Evolutionary conservation across 78 protist genomes (phyloP), one percentile per base, ranked within the genome.

Genomic region (Dictyostelium citrinum): DNA sequence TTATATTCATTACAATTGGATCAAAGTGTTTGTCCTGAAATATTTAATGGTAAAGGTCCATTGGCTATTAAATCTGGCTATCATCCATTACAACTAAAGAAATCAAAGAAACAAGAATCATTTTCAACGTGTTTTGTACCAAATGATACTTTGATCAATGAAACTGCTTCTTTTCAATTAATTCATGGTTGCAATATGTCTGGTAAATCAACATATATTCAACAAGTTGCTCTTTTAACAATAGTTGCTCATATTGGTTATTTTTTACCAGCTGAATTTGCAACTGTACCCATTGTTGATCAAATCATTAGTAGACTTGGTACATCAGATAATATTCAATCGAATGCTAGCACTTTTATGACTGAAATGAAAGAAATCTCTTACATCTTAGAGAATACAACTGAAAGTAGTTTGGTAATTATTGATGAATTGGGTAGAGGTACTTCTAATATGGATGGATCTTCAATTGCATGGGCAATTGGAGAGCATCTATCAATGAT

Each of bases 391-490:
- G 86, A 80, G 35, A 51, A 79, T 90, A 79, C 84, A 22, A 93
- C 92, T 0, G 82, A 84, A n/a, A 46, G 70, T 29, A 81, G 90
- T 27, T 79, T 93, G 71, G 90, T 93, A 10, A 80, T 93, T 33
- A 68, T 93, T 10, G 96, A 93, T 90, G 96, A 93, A 72, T 70
- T 93, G 20, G 96, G 96, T 5, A 70, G 96, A 49, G 86, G 93
- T 27, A 93, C 96, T 1, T 84, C 96, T n/a, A 93, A 80, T 60
- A 71, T 68, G n/a, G 96, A 93, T 60, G 96, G 95, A 10, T 77
- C 91, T 11, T 83, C 91, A 22, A 93, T 88, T 27, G 96, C 91
- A 22, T 93, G 92, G 92, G 39, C 90, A n/a, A 81, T 93, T 0
- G 67, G 96, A 46, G 95, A 91, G 45, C 71, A 39, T 37, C 41